Evolutionary conservation across 2,329 filamentous ascomycete species (phyloP), one percentile per base, ranked within the genome.

Genomic region (Sarocladium kiliense): DNA sequence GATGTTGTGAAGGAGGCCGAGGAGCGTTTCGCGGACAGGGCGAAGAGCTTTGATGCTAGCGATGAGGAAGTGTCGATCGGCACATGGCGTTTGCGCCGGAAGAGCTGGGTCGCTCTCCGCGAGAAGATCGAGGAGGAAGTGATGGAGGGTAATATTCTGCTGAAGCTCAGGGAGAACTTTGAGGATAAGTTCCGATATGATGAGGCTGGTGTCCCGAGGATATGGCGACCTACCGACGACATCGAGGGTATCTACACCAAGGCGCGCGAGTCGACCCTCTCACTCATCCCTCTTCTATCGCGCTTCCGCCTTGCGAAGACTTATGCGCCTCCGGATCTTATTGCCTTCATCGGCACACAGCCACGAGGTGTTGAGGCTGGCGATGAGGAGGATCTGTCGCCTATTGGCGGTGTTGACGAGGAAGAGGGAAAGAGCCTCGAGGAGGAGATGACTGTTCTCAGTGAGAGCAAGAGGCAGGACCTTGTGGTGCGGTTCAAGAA

Each of bases 131-230:
- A 97, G 34, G 94, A 99, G 67, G 94, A 99, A 72, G 90, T 97
- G 67, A 96, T 96, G 85, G 94, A 97, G 74, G 93, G 93, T 64
- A 99, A 97, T 67, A 85, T 99, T 54, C 77, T 97, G 32, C 79
- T 97, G 62, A 99, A 99, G 77, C 82, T 99, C 53, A 85, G 94
- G 34, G 94, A 99, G 71, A 97, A 97, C 75, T 99, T 99, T 62
- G 94, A 99, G 73, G 94, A 99, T 75, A 97, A 96, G 73, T 99
- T 99, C 81, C 87, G 94, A 60, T 99, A 99, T 65, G 94, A 99
- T 65, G 92, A 97, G 57, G 85, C 86, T 6, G 94, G 94, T 25
- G 94, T 99, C 3, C 94, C 94, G 4, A 83, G 94, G 57, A 96
- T 99, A 71, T 99, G 94, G 94, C 86, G 92, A 23, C 94, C 94